These are phyloP conservation scores for Penicillium ucsense DNA, from an alignment of 495 filamentous ascomycete genomes.

Conservation along the genomic window DNA sequence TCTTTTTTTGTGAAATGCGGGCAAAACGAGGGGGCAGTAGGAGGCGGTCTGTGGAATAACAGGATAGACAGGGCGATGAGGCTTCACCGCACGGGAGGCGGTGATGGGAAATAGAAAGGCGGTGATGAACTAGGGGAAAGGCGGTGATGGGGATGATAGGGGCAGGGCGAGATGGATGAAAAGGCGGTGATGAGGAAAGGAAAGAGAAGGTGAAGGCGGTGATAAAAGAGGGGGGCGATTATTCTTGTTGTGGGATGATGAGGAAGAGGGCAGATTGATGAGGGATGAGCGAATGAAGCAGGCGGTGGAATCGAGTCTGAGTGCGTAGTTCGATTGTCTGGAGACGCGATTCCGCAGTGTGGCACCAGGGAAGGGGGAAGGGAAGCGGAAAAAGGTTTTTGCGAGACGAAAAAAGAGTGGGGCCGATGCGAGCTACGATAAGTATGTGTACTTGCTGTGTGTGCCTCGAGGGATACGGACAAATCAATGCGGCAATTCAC, in stretches of 20 bases:
- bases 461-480: too few species aligned
- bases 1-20: conserved; percentile 14
- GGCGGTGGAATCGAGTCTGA: too few species aligned
- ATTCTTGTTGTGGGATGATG: neutral
- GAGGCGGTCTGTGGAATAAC: conserved; percentile 32
- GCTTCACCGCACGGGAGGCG: conserved; percentile 41
- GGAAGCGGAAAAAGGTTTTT: too few species aligned
- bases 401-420: too few species aligned
- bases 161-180: neutral
- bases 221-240: neutral
- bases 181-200: neutral
- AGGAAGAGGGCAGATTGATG: neutral
- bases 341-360: too few species aligned
- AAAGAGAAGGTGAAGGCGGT: neutral
- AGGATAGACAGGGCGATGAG: conserved; percentile 17
- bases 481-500: too few species aligned
- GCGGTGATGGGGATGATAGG: conserved; percentile 21
- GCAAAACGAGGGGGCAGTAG: conserved; percentile 32
- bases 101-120: conserved; percentile 27
- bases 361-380: too few species aligned
- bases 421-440: too few species aligned
- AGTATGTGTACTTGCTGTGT: too few species aligned
- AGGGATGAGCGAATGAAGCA: too few species aligned
- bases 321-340: too few species aligned
- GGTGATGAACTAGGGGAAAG: conserved; percentile 18